phyloP scores from a whole-genome alignment of 2,329 filamentous ascomycete species.

The Diplodia scrobiculata region DNA sequence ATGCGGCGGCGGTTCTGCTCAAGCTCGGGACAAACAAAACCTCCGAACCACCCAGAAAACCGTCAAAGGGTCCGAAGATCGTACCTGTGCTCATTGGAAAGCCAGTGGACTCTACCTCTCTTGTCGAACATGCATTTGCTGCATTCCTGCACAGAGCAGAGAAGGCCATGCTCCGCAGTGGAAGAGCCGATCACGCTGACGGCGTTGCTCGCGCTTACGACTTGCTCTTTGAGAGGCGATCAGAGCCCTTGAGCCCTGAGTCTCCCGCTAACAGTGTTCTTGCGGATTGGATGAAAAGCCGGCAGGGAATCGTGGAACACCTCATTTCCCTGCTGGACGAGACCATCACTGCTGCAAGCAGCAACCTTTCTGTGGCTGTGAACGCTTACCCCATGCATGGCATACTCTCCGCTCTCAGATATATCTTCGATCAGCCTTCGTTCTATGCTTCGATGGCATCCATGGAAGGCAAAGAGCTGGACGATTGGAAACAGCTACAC shows the following conservation, averaged over 20 bases:
- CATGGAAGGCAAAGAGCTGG: constrained; percentile 17
- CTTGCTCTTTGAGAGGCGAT: constrained; percentile 57
- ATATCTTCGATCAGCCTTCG: constrained; percentile 52
- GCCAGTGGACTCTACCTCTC: neutral
- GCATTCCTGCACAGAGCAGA: constrained; percentile 49
- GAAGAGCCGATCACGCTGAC: constrained; percentile 88
- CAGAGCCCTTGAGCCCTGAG: neutral
- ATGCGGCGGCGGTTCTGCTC: constrained; percentile 53
- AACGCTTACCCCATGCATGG: constrained; percentile 52
- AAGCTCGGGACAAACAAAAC: constrained; percentile 34
- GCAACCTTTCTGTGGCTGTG: constrained; percentile 65
- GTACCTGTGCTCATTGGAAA: constrained; percentile 6
- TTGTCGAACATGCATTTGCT: constrained; percentile 30
- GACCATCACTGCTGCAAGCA: constrained; percentile 65
- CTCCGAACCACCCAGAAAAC: neutral
- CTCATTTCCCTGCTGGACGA: constrained; percentile 65
- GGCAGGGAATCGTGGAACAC: constrained; percentile 54
- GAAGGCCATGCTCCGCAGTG: constrained; percentile 66
- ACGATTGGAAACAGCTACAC: constrained; percentile 51
- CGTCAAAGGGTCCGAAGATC: neutral
- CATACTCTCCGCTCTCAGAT: constrained; percentile 46
- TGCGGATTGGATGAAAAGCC: constrained; percentile 17
- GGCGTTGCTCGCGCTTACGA: constrained; percentile 78
- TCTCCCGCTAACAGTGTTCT: neutral
- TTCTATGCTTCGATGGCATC: constrained; percentile 35